These are phyloP conservation scores for Mycena haematopus DNA, from an alignment of 768 basidiomycete genomes.

Conservation along the genomic window DNA sequence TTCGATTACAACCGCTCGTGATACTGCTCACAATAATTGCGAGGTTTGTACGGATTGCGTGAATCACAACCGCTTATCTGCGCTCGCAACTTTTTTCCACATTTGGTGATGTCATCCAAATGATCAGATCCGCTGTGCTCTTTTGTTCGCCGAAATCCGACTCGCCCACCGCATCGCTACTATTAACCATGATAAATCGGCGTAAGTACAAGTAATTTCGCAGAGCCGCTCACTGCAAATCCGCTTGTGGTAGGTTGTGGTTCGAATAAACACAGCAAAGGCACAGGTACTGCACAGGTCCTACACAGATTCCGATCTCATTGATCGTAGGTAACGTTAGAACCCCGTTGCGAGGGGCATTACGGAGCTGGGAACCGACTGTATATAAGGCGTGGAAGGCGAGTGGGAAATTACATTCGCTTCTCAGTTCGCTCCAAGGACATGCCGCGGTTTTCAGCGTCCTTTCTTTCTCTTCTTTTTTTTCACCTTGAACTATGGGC, in stretches of 20 bases:
- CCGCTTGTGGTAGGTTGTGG: too few relatives aligned
- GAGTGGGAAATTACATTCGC: constrained; percentile 18
- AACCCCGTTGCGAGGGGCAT: constrained; percentile 7
- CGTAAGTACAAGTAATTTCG: too few relatives aligned
- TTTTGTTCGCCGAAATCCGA: too few relatives aligned
- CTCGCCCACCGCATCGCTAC: too few relatives aligned
- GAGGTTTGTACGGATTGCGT: neutral
- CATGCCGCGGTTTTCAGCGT: constrained; percentile 19
- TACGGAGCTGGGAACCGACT: neutral
- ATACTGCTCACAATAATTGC: constrained; percentile 2
- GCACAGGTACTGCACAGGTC: too few relatives aligned
- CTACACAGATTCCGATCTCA: neutral
- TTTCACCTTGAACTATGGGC: constrained; percentile 20
- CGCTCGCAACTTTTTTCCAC: too few relatives aligned
- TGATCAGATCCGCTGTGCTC: too few relatives aligned
- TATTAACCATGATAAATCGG: too few relatives aligned
- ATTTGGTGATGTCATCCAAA: too few relatives aligned
- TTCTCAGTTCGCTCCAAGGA: neutral
- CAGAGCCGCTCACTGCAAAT: too few relatives aligned
- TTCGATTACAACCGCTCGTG: neutral
- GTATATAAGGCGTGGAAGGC: constrained; percentile 7
- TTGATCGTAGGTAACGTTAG: neutral
- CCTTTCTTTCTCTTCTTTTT: constrained; percentile 28
- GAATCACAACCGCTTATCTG: too few relatives aligned
- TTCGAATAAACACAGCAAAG: too few relatives aligned